phyloP scores from a whole-genome alignment of 2,329 filamentous ascomycete genomes.

The Corniculantispora saksenae region DNA sequence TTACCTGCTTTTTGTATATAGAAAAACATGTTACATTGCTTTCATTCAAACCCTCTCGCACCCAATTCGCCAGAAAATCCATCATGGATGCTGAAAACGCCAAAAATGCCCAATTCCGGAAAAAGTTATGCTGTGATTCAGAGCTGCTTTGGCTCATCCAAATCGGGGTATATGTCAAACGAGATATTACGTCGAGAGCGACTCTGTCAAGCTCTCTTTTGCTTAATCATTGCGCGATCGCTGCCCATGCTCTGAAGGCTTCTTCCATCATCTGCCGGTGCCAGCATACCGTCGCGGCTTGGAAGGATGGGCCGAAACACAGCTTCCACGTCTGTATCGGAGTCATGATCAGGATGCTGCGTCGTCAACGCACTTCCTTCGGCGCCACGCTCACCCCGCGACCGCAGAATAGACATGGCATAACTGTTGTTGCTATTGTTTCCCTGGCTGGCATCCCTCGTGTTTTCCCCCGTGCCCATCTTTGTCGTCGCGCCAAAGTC shows the following conservation, averaged over 20 bases:
- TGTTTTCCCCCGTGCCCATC: constrained; percentile 16
- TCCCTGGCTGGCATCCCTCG: constrained; percentile 3
- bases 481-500: constrained; percentile 23
- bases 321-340: constrained; percentile 10
- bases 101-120: neutral
- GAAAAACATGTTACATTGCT: constrained; percentile 1
- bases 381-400: neutral
- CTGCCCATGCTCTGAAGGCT: constrained; percentile 23
- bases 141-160: neutral
- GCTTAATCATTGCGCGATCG: constrained; percentile 21
- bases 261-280: constrained; percentile 13
- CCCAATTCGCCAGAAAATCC: neutral
- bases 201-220: neutral
- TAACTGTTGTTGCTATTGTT: constrained; percentile 7
- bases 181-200: neutral
- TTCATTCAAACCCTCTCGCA: neutral
- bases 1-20: neutral
- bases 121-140: neutral
- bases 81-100: neutral
- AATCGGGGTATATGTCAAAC: constrained; percentile 1
- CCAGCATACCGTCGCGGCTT: neutral
- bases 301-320: neutral
- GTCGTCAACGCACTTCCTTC: neutral
- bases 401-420: constrained; percentile 18
- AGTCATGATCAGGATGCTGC: constrained; percentile 9